Percentiles rank a stretch among this genome's conserved stretches.
Evolutionary conservation across 176 grass and related monocot genomes (phyloP).

Genomic region (Raddia guianensis): DNA sequence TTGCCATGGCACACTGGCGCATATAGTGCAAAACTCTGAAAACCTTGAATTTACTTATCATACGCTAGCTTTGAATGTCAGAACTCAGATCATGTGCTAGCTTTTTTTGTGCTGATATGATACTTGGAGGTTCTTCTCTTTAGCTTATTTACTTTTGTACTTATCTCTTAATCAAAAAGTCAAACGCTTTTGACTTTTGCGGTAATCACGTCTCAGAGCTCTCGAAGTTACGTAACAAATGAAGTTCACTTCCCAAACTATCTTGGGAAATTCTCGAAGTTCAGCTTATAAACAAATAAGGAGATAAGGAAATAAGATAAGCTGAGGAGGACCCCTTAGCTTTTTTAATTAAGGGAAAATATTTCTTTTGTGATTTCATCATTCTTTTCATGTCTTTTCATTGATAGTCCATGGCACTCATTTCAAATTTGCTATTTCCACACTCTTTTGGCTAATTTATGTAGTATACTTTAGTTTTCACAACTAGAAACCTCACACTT

Average conservation of each 20-base stretch:
- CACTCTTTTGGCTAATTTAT: not conserved
- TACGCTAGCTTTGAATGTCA: not conserved
- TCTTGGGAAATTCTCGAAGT: no score
- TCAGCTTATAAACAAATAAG: no score
- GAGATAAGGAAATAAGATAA: no score
- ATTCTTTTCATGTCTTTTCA: not conserved
- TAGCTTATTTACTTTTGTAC: no score
- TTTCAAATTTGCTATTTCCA: not conserved
- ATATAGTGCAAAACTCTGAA: slow-evolving; percentile 8
- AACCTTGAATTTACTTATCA: slow-evolving; percentile 3
- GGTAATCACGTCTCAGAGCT: no score
- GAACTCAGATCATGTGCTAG: not conserved
- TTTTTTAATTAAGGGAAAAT: no score
- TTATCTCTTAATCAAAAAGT: no score
- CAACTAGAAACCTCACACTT: not conserved
- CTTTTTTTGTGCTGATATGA: not conserved
- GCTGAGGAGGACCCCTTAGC: no score
- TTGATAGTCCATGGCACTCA: not conserved
- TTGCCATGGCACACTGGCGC: no score
- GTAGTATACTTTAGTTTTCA: not conserved
- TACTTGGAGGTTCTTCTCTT: not conserved
- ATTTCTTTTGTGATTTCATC: not conserved
- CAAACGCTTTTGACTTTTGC: no score
- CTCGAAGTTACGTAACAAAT: no score
- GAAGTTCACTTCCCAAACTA: no score